Evolutionary conservation across 2,329 filamentous ascomycete genomes (phyloP), one percentile per base, ranked within the genome.

Genomic region (Dryadomyces sulphureus): DNA sequence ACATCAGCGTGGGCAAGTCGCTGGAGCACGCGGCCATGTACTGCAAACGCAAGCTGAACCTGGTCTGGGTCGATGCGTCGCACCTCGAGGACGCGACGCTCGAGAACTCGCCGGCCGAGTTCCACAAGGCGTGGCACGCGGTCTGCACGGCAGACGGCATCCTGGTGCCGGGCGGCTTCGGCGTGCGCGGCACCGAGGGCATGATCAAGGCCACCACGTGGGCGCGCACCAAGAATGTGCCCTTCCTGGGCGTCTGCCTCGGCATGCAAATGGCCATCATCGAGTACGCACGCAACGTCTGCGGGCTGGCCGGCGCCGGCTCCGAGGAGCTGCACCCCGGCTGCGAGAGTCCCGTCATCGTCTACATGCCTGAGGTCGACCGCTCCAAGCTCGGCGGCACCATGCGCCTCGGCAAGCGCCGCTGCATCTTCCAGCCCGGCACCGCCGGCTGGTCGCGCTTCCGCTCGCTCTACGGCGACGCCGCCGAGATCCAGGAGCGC

Each of bases 191-290:
- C 48, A 87, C 79, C 0, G 81, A 90, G 59, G 92, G 92, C 51
- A 96, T 96, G 88, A 81, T 96, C 56, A 69, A 77, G 46, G 84
- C 83, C 3, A 82, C 84, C n/a, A 81, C 80, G 52, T 95, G 84
- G 81, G 89, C 90, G 2, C 80, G 92, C 47, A 81, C 83, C 53
- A 80, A 87, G 55, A 80, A 82, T 51, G 76, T 76, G 4, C 88
- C 88, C 1, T 95, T 83, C 65, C 72, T 96, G 1, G 92, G 92
- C 49, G 83, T 96, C 52, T 95, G 90, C 60, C 69, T 95, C 20
- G 88, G 88, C 48, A 87, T 94, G 80, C 92, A 96, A 62, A 75
- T 94, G 41, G 88, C 90, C 19, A 87, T 94, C 41, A 83, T 95
- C 54, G 89, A 96, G 62, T 86, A 79, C 55, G 87, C 88, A 2